Conservation (phyloP, 2,329 filamentous ascomycete species). For the Trichoderma cornu-damae region DNA sequence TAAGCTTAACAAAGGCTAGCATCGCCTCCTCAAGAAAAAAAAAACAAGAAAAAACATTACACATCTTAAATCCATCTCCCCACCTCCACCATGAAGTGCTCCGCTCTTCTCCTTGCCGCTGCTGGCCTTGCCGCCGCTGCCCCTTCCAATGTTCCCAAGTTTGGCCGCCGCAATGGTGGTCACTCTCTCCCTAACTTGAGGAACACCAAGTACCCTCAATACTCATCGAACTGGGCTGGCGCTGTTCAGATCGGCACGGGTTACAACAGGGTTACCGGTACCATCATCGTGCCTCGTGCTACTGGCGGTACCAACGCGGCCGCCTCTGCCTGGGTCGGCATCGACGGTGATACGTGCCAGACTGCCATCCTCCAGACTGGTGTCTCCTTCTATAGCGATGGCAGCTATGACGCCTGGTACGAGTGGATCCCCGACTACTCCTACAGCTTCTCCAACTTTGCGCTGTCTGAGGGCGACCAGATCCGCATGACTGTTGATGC, state of each 20-base stretch:
- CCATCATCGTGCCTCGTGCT: slow-evolving; percentile 28
- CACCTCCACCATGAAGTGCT: slow-evolving; percentile 20
- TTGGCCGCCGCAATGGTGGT: slow-evolving; percentile 1
- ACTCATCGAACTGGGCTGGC: slow-evolving; percentile 30
- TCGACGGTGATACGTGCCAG: slow-evolving; percentile 42
- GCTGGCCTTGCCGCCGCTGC: slow-evolving; percentile 21
- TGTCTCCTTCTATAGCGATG: slow-evolving; percentile 35
- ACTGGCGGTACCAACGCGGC: slow-evolving; percentile 21
- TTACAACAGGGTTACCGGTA: slow-evolving; percentile 28
- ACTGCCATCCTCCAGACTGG: slow-evolving; percentile 40
- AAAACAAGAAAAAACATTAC: not conserved
- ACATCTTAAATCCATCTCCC: not conserved
- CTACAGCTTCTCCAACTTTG: slow-evolving; percentile 35
- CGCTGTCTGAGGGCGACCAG: slow-evolving; percentile 29
- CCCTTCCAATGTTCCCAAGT: not conserved
- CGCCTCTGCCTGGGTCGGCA: slow-evolving; percentile 42
- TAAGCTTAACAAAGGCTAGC: not conserved
- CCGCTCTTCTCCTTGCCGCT: slow-evolving; percentile 18
- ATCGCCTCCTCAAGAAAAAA: not conserved
- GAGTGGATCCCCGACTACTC: slow-evolving; percentile 43
- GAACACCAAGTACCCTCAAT: slow-evolving; percentile 22
- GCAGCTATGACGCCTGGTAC: slow-evolving; percentile 37
- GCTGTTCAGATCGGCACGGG: slow-evolving; percentile 27
- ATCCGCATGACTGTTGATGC: slow-evolving; percentile 31
- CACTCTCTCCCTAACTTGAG: slow-evolving; percentile 22